Evolutionary conservation across 495 filamentous ascomycete genomes (phyloP), one percentile per base, ranked within the genome.

Genomic region (Viridothelium virens): DNA sequence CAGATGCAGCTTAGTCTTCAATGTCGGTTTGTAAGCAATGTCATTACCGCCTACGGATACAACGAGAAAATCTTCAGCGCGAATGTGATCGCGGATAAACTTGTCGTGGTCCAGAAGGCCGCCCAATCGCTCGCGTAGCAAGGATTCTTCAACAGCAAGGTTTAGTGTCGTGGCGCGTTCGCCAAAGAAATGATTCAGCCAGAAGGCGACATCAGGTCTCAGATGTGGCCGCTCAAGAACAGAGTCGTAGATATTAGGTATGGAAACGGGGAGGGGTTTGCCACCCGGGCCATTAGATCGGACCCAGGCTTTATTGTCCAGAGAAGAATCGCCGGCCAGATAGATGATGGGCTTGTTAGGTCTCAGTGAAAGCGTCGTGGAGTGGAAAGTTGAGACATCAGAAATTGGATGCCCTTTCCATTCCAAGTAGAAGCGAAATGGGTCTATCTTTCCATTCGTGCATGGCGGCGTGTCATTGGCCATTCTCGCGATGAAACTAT

Each of bases 31-130:
- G 0, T 75, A 65, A 2, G 74, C 74, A 56, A 76, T 72, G 41
- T 76, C 74, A 65, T 76, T 76, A 7, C 67, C 74, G 53, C 74
- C 74, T n/a, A 76, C 61, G 47, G 71, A 74, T 16, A 76, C 74
- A 18, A 76, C 67, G 2, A 76, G 70, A 10, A 76, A 62, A 48
- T 76, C 74, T 10, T 70, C 50, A 5, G 38, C 16, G 3, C 63
- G 18, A 31, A 76, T 73, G 53, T 72, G 67, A 33, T 74, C 70
- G n/a, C 72, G 71, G 31, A 76, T 72, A 66, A 76, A 74, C 36
- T 69, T 56, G 62, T 76, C 74, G 38, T 76, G 74, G 4, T 65
- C 53, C 31, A 76, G 66, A 7, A 76, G 56, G 1, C 50, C 64
- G 4, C 46, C 44, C 18, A 69, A 66, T 1, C 74, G 70, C 11